Evolutionary conservation across 2,329 filamentous ascomycete genomes (phyloP), one percentile per base, ranked within the genome.

Genomic region (Xylariales sp.): DNA sequence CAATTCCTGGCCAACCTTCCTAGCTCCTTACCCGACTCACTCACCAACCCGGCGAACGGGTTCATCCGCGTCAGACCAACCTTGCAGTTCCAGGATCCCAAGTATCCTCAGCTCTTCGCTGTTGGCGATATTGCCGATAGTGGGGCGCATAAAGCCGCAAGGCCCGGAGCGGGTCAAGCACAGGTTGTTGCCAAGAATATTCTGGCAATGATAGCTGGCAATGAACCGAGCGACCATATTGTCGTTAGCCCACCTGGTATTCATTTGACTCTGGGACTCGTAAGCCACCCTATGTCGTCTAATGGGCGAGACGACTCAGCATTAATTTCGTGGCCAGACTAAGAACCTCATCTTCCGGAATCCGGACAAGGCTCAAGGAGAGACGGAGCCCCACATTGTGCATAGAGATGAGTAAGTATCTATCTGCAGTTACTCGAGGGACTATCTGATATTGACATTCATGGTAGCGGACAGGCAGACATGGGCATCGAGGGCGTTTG

Each of bases 111-210:
- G 28, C 62, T 78, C 5, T 78, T 71, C 46, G 73, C 74, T 1
- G 60, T 71, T 1, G 75, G 75, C 4, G 74, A 78, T 50, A 65
- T 78, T 4, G 67, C 72, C 12, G 68, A 71, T 14, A 63, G 63
- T 18, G 63, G 64, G 1, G 57, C 58, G 1, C 60, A 63, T 42
- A 69, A 66, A 46, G 71, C 70, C 16, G 72, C 66, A 0, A 57
- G 70, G 11, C 65, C 71, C 1, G 70, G 66, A 1, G 51, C 56
- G 1, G 55, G 60, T 9, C 73, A 78, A 46, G 69, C 66, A 0
- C 57, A 60, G 7, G 54, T 69, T 3, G 70, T 69, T 1, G 62
- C 64, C 3, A 58, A 60, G 27, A 77, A 76, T 42, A 66, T 76
- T 24, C 47, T 68, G 2, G 56, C 58, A 3, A 40, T 66, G 10